Base-by-base conservation (phyloP, 2,329 filamentous ascomycete species). In the Pseudogymnoascus sp. region DNA sequence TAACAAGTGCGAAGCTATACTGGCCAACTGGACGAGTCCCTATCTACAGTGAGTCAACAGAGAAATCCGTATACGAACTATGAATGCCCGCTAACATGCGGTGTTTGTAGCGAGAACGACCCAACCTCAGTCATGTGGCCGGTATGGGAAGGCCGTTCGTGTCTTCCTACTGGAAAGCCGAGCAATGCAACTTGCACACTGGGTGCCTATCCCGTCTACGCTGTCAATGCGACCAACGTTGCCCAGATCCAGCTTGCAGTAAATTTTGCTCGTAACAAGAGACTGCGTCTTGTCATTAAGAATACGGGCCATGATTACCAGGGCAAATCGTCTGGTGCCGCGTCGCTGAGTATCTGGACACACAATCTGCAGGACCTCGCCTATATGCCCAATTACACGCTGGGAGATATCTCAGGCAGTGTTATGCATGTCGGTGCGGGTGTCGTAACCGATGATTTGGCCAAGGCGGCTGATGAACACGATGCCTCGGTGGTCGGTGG, bases 101-200 rank as follows among this genome's bases (percentile, higher is more conserved):
- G 61, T 69, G 34, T 62, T 46, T 25, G 9, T 69, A 71, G 70
- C 72, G 68, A 74, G 69, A 71, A 68, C 77, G 66, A 71, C 49
- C 69, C 67, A 75, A 81, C 63, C 78, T 75, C 70, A 73, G 76
- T 67, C 77, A 82, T 70, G 77, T 77, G 70, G 76, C 79, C 34
- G 80, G 78, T 71, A 71, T 83, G 53, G 78, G 78, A 34, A 68
- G 66, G 69, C 6, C 63, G 69, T 53, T 74, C 77, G 0, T 83
- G 77, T 65, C 73, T 73, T 60, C 73, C 75, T 37, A 63, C 66
- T 31, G 28, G 28, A 31, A 76, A 69, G 64, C 77, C 75, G 63
- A 70, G 28, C 28, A 74, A 25, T 25, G 49, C 16, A 59, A 31
- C 16, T n/a, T 59, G 49, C 49, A 59, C 49, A 21, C 16, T 18